A percentile compares a stretch with the other conserved stretches of the same genome.
Evolutionary conservation across 1,284 basidiomycete genomes (phyloP).

Genomic region (Fomitopsis betulina): DNA sequence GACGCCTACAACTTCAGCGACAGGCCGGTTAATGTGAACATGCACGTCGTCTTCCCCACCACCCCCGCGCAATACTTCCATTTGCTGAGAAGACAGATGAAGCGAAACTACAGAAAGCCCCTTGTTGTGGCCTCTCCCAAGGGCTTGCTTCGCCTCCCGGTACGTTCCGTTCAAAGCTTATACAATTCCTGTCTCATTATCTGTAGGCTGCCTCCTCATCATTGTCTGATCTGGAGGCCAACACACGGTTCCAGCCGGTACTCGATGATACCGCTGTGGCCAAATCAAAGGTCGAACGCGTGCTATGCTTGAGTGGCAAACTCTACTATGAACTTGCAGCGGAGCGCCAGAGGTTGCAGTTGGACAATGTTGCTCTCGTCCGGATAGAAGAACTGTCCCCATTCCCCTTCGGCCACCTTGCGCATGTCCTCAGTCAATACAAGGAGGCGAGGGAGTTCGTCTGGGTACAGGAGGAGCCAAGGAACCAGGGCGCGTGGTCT

Average conservation of each 20-base stretch:
- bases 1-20: constrained; percentile 48
- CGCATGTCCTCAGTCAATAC: constrained; percentile 45
- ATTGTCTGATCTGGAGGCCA: constrained; percentile 59
- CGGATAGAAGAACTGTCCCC: constrained; percentile 83
- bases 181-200: not conserved
- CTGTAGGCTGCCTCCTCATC: constrained; percentile 70
- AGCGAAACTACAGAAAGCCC: constrained; percentile 82
- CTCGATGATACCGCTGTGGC: constrained; percentile 49
- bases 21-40: constrained; percentile 57
- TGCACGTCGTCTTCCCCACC: constrained; percentile 82
- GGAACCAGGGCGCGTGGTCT: constrained; percentile 78
- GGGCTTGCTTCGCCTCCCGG: constrained; percentile 72
- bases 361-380: constrained; percentile 62
- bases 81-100: constrained; percentile 77
- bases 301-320: constrained; percentile 73
- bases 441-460: constrained; percentile 38
- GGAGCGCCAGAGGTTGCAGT: constrained; percentile 45
- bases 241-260: constrained; percentile 69
- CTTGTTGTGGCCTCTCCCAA: constrained; percentile 83
- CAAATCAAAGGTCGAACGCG: constrained; percentile 42
- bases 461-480: constrained; percentile 86
- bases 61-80: constrained; percentile 91
- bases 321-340: constrained; percentile 83
- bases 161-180: constrained; percentile 33
- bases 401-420: constrained; percentile 69